Percentiles rank a stretch among this genome's conserved stretches.
Conservation (phyloP, 31 red algal genomes). For the Asparagopsis taxiformis region DNA sequence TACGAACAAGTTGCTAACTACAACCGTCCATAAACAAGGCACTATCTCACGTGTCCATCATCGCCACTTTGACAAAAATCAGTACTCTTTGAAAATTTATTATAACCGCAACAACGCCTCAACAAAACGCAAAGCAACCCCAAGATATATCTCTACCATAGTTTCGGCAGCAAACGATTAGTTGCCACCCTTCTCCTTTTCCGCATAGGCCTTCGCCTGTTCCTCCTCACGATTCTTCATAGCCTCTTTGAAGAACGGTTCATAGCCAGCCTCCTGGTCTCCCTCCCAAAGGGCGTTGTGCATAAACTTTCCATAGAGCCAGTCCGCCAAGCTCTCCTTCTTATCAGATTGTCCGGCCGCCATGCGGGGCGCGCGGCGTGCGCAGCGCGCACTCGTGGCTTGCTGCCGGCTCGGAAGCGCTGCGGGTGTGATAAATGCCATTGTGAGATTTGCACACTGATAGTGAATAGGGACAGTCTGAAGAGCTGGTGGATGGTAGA, state of each 20-base stretch:
- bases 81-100: neutral
- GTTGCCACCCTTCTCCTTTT: slow-evolving; percentile 7
- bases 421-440: neutral
- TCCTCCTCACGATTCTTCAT: slow-evolving; percentile 44
- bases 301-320: slow-evolving; percentile 61
- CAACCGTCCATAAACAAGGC: no score
- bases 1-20: no score
- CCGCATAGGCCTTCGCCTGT: slow-evolving; percentile 34
- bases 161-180: neutral
- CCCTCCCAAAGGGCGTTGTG: slow-evolving; percentile 61
- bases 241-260: slow-evolving; percentile 53
- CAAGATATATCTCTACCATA: neutral
- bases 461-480: no score
- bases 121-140: neutral
- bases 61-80: neutral
- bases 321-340: slow-evolving; percentile 35
- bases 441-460: neutral
- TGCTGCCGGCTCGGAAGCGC: neutral
- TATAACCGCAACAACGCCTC: neutral
- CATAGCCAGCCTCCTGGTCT: slow-evolving; percentile 44
- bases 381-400: neutral
- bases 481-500: neutral
- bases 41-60: neutral
- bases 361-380: neutral
- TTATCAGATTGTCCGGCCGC: neutral